Conservation (phyloP, 148 eudicot species). For the Vaccinium macrocarpon region DNA sequence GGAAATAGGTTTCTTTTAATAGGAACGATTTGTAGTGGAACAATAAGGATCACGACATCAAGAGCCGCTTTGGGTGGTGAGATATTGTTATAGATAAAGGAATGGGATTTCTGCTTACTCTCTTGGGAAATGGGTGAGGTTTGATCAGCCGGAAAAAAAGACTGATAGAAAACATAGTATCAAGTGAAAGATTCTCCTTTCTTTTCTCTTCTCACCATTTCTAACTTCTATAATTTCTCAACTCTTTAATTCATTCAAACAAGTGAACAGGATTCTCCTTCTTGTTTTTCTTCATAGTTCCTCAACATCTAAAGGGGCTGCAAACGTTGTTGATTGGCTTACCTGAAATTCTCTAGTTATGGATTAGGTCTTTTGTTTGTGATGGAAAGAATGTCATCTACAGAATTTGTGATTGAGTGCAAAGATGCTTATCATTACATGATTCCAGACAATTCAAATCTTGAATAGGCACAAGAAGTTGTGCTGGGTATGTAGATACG, state of each 20-base stretch:
- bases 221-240: background rate
- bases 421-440: background rate
- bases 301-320: background rate
- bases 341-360: background rate
- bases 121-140: background rate
- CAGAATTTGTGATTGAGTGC: background rate
- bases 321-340: background rate
- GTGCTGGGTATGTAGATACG: background rate
- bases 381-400: background rate
- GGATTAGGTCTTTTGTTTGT: background rate
- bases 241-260: background rate
- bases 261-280: background rate
- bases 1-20: background rate
- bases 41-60: background rate
- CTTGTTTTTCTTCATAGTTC: background rate
- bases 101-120: background rate
- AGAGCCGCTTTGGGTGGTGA: background rate
- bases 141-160: background rate
- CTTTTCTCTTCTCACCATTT: too few species aligned
- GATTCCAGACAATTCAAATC: background rate
- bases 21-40: constrained; percentile 5
- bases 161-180: background rate
- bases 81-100: background rate
- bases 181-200: too few species aligned
- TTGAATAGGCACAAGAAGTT: background rate